phyloP scores from a whole-genome alignment of 208 protist species.

The Trypanosoma melophagium region DNA sequence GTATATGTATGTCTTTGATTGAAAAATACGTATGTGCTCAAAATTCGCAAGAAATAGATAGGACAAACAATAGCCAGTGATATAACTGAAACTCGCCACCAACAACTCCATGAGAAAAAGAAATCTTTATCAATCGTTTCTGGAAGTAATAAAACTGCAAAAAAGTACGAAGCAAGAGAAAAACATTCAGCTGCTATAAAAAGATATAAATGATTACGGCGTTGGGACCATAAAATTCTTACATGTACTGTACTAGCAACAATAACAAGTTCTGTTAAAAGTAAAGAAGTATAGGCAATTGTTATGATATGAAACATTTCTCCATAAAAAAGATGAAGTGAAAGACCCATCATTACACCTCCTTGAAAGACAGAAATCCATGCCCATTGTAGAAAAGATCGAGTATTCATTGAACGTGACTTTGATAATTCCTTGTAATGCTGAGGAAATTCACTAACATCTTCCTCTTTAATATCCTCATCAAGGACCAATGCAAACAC shows the following conservation, averaged over 20 bases:
- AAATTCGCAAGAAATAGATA: constrained; percentile 44
- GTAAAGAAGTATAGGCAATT: constrained; percentile 97
- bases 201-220: constrained; percentile 65
- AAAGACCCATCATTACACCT: constrained; percentile 95
- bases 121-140: constrained; percentile 93
- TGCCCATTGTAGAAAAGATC: constrained; percentile 83
- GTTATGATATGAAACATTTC: constrained; percentile 95
- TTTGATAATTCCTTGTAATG: constrained; percentile 98
- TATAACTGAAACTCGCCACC: constrained; percentile 85
- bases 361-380: constrained; percentile 90
- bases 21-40: constrained; percentile 56
- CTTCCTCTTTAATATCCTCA: constrained; percentile 92
- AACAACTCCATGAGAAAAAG: constrained; percentile 92
- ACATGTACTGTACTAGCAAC: constrained; percentile 93
- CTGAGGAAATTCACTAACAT: constrained; percentile 95
- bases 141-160: constrained; percentile 89
- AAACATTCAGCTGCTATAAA: constrained; percentile 90
- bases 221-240: constrained; percentile 76
- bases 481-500: constrained; percentile 98
- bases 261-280: constrained; percentile 97
- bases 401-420: constrained; percentile 86
- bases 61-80: constrained; percentile 71
- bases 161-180: constrained; percentile 90
- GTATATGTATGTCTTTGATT: constrained; percentile 35
- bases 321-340: constrained; percentile 94